Evolutionary conservation across 2,329 filamentous ascomycete species (phyloP).

Genomic region (Sclerotinia subarctica): DNA sequence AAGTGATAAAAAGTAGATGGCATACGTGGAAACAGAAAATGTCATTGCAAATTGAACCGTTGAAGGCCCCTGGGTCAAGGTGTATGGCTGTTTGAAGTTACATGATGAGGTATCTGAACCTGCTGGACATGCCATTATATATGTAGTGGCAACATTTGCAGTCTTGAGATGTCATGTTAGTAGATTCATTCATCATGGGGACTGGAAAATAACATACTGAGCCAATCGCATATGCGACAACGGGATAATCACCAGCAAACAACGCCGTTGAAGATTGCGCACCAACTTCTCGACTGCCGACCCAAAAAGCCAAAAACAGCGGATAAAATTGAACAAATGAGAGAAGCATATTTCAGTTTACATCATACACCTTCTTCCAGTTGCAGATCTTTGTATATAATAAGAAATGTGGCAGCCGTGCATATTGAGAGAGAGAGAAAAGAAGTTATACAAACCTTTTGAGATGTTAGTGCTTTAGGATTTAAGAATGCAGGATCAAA

Average conservation of each 20-base stretch:
- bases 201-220: conserved; percentile 21
- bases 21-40: conserved; percentile 18
- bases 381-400: neutral
- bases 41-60: conserved; percentile 25
- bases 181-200: no score
- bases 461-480: conserved; percentile 1
- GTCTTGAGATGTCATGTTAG: neutral
- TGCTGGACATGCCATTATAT: conserved; percentile 25
- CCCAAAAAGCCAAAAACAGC: neutral
- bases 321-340: neutral
- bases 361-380: neutral
- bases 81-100: conserved; percentile 27
- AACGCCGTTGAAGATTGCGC: conserved; percentile 14
- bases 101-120: conserved; percentile 20
- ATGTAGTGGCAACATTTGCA: conserved; percentile 24
- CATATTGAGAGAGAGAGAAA: neutral
- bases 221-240: conserved; percentile 24
- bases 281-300: neutral
- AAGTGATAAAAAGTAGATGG: neutral
- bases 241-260: conserved; percentile 23
- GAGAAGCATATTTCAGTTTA: conserved; percentile 14
- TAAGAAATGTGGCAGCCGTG: neutral
- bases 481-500: conserved; percentile 17
- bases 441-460: conserved; percentile 5
- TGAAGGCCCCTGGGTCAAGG: conserved; percentile 25